Conservation (phyloP, 352 stramenopile genomes). For the Globisporangium echinulatum region DNA sequence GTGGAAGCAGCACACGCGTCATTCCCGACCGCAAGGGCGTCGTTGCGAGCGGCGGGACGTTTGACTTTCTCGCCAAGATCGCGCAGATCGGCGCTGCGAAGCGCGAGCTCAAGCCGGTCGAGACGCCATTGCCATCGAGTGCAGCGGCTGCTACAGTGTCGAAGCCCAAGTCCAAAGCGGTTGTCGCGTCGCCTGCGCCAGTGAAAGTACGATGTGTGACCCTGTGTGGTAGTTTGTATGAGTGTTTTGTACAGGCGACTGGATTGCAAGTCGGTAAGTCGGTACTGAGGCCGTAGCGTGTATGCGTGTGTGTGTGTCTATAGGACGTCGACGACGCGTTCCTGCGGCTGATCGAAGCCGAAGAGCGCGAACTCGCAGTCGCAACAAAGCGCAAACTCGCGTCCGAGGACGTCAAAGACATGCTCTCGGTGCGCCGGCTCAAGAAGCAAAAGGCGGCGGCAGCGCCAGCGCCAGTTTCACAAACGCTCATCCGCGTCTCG, state of each 20-base stretch:
- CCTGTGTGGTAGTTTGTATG: no score
- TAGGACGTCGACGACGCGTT: constrained; percentile 78
- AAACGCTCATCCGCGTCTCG: neutral
- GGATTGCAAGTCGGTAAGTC: neutral
- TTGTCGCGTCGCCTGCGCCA: no score
- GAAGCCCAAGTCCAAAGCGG: no score
- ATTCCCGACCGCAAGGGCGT: constrained; percentile 48
- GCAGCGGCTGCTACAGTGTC: no score
- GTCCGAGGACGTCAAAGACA: constrained; percentile 44
- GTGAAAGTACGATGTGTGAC: no score
- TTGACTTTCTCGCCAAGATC: constrained; percentile 86
- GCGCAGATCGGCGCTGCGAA: constrained; percentile 25
- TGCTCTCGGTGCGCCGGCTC: constrained; percentile 42
- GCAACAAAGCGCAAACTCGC: constrained; percentile 53
- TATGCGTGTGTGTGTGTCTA: constrained; percentile 1
- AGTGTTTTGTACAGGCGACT: no score
- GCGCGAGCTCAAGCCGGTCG: constrained; percentile 6
- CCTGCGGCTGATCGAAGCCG: constrained; percentile 62
- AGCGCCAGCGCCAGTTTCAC: neutral
- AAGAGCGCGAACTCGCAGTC: constrained; percentile 58
- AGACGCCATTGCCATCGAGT: no score
- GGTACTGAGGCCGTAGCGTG: neutral
- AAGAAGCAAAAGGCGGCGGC: constrained; percentile 18
- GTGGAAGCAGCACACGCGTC: neutral
- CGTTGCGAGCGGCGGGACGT: constrained; percentile 71